Percentiles rank a stretch among this genome's conserved stretches.
phyloP scores from a whole-genome alignment of 441 rosid genomes.

The Corymbia citriodora region DNA sequence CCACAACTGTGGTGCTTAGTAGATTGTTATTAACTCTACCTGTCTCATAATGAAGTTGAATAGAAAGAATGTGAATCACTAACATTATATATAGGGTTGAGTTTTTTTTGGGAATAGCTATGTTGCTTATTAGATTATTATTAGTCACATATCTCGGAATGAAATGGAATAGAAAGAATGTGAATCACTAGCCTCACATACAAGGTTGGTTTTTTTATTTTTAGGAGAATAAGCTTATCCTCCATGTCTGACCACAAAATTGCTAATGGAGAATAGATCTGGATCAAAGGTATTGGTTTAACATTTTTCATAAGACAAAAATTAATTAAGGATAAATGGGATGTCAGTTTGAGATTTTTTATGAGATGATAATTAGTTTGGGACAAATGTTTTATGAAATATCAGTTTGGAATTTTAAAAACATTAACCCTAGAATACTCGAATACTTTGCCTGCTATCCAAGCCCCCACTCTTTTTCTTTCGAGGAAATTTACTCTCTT shows the following conservation, averaged over 20 bases:
- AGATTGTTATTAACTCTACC: background rate
- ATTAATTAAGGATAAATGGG: background rate
- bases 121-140: background rate
- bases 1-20: background rate
- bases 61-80: background rate
- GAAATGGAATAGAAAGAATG: background rate
- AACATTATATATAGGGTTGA: background rate
- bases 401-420: background rate
- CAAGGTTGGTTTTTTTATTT: background rate
- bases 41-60: background rate
- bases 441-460: background rate
- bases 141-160: background rate
- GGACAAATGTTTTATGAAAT: background rate
- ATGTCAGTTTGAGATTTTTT: background rate
- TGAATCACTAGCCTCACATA: background rate
- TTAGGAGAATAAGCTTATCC: background rate
- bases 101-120: background rate
- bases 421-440: background rate
- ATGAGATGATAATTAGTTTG: background rate
- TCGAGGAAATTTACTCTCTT: background rate
- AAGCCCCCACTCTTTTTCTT: background rate
- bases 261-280: background rate
- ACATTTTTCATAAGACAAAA: background rate
- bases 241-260: background rate
- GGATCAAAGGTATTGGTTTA: background rate